Base-by-base conservation (phyloP, 345 rosid genomes). In the Salix suchowensis region DNA sequence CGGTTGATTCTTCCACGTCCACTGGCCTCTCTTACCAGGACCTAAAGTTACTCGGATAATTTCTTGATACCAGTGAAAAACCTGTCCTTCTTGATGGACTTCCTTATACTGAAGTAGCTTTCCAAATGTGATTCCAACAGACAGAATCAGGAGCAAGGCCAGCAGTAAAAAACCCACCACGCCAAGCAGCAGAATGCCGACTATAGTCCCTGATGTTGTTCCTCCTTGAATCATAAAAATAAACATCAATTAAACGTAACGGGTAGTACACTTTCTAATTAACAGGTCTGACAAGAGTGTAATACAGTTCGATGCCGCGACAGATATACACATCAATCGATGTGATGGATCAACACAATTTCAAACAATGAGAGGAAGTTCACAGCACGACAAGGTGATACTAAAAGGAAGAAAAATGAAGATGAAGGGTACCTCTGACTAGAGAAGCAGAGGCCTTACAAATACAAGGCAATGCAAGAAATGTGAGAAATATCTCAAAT, bases 11-110 rank as follows among this genome's bases (percentile, higher is more conserved):
- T 88, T 89, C 97, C 97, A 95, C 76, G 97, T 88, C 97, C 98
- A 93, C 60, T 95, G 98, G 54, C 98, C 97, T 88, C 92, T 86
- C 74, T 91, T 95, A 18, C 98, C 97, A 9, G 98, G 98, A 60
- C 97, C 97, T 36, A 95, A 88, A 5, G 97, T 91, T 71, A 93
- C 91, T 24, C 97, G 84, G 71, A 91, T 72, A 65, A 95, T 79
- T 14, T 95, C 98, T 76, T 90, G 98, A 79, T 90, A 93, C 98
- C 98, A 95, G 74, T 90, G 97, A 79, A 88, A 89, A 66, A 18
- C 86, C 81, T 83, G 87, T 61, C 94, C 97, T 89, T 86, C 98
- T 82, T 84, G 93, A 77, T 91, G 98, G 73, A 93, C 89, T 82
- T 95, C 97, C 88, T 95, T 95, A 84, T 95, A 95, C 81, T 89